Base-by-base conservation (phyloP, 768 basidiomycete genomes). In the Leucosporidium scottii region DNA sequence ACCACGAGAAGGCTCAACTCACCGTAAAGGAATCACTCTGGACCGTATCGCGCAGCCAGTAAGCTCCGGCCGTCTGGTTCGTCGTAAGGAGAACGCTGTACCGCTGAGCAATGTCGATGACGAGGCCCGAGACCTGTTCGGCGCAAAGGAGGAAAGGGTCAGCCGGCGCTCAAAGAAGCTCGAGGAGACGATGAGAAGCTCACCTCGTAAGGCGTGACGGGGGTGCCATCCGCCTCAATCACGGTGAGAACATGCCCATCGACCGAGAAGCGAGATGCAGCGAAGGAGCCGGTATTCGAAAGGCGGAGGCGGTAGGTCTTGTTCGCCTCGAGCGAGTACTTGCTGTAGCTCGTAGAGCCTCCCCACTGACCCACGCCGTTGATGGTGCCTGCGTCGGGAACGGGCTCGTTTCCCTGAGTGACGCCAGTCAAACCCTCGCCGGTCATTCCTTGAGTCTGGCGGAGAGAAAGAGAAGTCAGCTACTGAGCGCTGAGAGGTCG, bases 181-280 rank as follows among this genome's bases (percentile, higher is more conserved):
- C 34, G 34, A 36, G 34, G 12, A 36, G 12, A 12, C 34, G 34
- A 36, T 5, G 12, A 36, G 34, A 5, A 36, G 34, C 34, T 36
- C 34, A 36, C 82, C 20, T 65, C 51, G 53, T 77, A 78, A 1
- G 82, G 81, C 27, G 74, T 66, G 54, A 84, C 76, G 31, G 77
- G 76, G 5, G 78, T 82, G 31, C 83, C 83, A 57, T 84, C 84
- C 4, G 80, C 82, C 64, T 83, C 83, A 62, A 84, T 76, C 58
- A 84, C 78, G 8, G 79, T 79, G 36, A 84, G 80, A 23, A 44
- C 44, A 44, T 84, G 84, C 15, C 67, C 71, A 61, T 84, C 83
- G 57, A 84, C 76, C 18, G 80, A 80, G 75, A 83, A 82, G 47
- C 79, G 73, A 54, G 82, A 78, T 39, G 80, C 76, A 10, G 82